Base-by-base conservation (phyloP, 1,284 basidiomycete genomes). In the Athelia sp. region DNA sequence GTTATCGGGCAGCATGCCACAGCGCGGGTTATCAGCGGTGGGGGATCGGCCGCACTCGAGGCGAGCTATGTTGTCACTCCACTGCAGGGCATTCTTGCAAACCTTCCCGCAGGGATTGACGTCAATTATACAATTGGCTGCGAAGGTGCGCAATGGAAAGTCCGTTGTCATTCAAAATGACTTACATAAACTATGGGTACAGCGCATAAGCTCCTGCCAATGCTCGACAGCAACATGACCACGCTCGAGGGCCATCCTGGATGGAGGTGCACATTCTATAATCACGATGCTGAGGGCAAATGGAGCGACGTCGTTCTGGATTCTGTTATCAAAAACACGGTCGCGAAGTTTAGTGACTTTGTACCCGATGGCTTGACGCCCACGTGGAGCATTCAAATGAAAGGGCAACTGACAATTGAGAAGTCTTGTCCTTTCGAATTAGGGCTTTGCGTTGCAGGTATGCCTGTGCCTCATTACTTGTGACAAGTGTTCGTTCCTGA, bases 1-100 rank as follows among this genome's bases (percentile, higher is more conserved):
- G 78, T 91, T 46, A 81, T 91, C 36, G 89, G 89, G 3, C 81
- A 84, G 0, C 89, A 87, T 61, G 84, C 83, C 19, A 78, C 81
- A 55, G 76, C 76, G 38, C 64, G 76, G 29, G 73, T 84, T 10
- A 76, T 84, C 29, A 84, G 83, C 23, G 89, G 89, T 19, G 89
- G 88, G 18, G 89, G 89, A 4, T 85, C 82, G 35, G 88, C 88
- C 1, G 73, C 79, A 11, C 70, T 92, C 32, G 82, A 82, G 54
- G 72, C 89, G 0, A 83, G 79, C 23, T 90, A 84, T 68, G 78
- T 83, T 44, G 67, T 87, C 26, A 78, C 79, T 3, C 84, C 85
- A 0, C 81, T 74, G 59, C 76, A 81, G 10, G 84, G 82, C 1
- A 66, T 87, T n/a, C 57, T 64, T 17, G 59, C 63, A 26, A 75